These are phyloP conservation scores for Pestalotiopsis sp. DNA, from an alignment of 2,329 filamentous ascomycete species.

Conservation along the genomic window DNA sequence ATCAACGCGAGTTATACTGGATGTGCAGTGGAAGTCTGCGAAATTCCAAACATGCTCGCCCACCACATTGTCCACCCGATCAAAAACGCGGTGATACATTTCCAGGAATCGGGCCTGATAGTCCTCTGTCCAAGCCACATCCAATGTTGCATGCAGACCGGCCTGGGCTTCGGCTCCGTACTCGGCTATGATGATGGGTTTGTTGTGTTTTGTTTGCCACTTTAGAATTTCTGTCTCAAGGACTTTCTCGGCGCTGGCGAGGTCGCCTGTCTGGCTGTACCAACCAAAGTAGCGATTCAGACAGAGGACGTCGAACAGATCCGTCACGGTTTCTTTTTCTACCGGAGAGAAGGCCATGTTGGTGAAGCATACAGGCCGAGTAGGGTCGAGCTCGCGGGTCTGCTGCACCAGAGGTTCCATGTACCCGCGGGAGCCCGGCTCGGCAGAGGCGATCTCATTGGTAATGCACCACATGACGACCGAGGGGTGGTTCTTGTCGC, in stretches of 20 bases:
- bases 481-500: constrained; percentile 31
- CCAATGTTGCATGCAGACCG: neutral
- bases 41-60: constrained; percentile 34
- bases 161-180: neutral
- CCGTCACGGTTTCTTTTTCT: constrained; percentile 23
- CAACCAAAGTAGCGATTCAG: constrained; percentile 34
- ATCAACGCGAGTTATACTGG: constrained; percentile 22
- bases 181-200: neutral
- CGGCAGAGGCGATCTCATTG: constrained; percentile 27
- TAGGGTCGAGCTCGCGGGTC: constrained; percentile 27
- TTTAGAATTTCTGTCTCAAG: constrained; percentile 25
- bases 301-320: constrained; percentile 31
- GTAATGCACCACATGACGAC: constrained; percentile 30
- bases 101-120: neutral
- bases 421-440: constrained; percentile 26
- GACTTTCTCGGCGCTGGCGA: constrained; percentile 23
- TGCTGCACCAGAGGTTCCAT: constrained; percentile 27
- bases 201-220: neutral
- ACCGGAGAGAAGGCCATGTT: constrained; percentile 20
- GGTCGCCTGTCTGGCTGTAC: constrained; percentile 27
- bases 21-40: constrained; percentile 27
- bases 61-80: constrained; percentile 26
- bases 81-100: constrained; percentile 34
- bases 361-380: constrained; percentile 27
- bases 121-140: neutral